phyloP scores from a whole-genome alignment of 805 yeast species.

The Saturnispora serradocipensis region DNA sequence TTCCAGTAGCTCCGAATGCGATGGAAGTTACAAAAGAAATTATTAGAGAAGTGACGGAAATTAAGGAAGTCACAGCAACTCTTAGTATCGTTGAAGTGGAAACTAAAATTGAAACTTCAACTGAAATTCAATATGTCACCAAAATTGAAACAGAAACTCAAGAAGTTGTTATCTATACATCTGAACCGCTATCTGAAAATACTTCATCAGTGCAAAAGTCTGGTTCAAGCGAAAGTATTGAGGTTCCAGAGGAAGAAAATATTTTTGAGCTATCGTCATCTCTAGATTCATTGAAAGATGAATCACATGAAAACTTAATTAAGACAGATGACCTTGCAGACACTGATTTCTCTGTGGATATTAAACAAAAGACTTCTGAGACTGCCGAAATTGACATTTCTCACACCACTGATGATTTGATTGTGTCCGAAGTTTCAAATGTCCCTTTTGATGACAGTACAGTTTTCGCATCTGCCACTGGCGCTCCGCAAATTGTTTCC shows the following conservation, averaged over 20 bases:
- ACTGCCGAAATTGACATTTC: not conserved
- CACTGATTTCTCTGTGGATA: not conserved
- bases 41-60: conserved; percentile 6
- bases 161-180: not conserved
- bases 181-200: not conserved
- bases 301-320: not conserved
- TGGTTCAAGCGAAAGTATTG: not conserved
- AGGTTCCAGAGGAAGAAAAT: not conserved
- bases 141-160: not conserved
- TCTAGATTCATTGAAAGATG: not conserved
- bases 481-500: not conserved
- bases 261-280: too few species aligned
- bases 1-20: not conserved
- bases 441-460: not conserved
- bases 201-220: too few species aligned
- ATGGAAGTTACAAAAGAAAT: conserved; percentile 12
- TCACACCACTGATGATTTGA: not conserved
- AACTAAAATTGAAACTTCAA: conserved; percentile 4
- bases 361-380: not conserved
- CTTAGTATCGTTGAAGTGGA: conserved; percentile 10
- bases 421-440: not conserved
- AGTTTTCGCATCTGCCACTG: not conserved
- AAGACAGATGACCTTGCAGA: not conserved
- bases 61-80: conserved; percentile 6
- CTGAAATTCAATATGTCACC: conserved; percentile 1